Evolutionary conservation across 768 basidiomycete species (phyloP).

Genomic region (Trametes gibbosa): DNA sequence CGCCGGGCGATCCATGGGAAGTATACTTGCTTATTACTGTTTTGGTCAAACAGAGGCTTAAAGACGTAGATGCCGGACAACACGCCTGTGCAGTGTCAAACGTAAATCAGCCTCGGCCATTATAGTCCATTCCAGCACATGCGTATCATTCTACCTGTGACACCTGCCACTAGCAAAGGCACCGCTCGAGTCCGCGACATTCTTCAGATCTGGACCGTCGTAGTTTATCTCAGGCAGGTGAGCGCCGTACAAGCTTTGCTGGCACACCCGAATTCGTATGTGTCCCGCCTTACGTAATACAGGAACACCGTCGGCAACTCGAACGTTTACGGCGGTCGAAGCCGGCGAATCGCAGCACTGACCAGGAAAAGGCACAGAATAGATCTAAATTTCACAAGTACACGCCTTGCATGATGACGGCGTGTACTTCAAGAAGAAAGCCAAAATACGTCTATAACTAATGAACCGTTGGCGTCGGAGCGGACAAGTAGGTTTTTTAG

Average conservation of each 20-base stretch:
- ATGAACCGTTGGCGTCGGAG: not conserved
- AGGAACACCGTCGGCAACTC: not conserved
- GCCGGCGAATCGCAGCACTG: not conserved
- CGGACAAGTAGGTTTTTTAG: not conserved
- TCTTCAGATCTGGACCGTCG: constrained; percentile 1
- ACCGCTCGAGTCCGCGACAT: constrained; percentile 42
- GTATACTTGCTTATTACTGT: constrained; percentile 4
- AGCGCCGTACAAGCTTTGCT: not conserved
- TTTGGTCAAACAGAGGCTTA: constrained; percentile 42
- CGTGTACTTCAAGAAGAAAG: not conserved
- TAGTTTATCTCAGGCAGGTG: constrained; percentile 7
- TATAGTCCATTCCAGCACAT: not conserved
- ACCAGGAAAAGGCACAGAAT: not conserved
- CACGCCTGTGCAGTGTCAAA: constrained; percentile 40
- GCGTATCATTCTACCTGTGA: constrained; percentile 45
- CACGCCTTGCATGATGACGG: not conserved
- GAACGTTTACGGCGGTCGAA: not conserved
- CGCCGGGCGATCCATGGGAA: not conserved
- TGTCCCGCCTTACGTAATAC: not conserved
- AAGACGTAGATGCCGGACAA: constrained; percentile 68
- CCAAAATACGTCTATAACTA: not conserved
- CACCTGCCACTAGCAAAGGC: constrained; percentile 54
- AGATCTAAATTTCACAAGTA: not conserved
- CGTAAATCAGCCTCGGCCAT: constrained; percentile 9
- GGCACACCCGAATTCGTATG: not conserved